Evolutionary conservation across 305 asterid species (phyloP), one percentile per base, ranked within the genome.

Genomic region (Fraxinus dipetala): DNA sequence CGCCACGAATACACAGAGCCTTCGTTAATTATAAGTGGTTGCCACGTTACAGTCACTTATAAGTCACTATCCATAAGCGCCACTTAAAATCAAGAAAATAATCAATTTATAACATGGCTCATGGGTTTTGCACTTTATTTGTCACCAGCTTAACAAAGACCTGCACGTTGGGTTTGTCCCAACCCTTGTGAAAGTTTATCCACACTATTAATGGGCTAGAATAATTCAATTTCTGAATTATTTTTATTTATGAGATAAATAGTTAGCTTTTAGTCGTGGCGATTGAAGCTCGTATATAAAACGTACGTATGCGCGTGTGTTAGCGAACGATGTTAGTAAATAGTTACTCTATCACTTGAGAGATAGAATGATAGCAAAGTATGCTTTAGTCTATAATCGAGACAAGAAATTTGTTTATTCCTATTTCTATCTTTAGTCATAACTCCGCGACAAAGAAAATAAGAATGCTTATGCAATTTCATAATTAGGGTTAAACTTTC

Each of bases 11-110:
- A 14, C n/a, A 10, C 9, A 20, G 48, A 67, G 78, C 77, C 67
- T 45, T 40, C 28, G 80, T 84, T 83, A 82, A 76, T 81, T 75
- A 26, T 67, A 70, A 79, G 82, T 83, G 83, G 79, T 83, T 87
- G 79, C 54, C 81, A 75, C 81, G 89, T 90, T 77, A 79, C 82
- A 74, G 83, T 90, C 91, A 85, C 82, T 30, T 61, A 83, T 81
- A 69, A 69, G 82, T 76, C 77, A 26, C 82, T 75, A 56, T 83
- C 85, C 77, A 48, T 16, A 32, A 76, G 56, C 79, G 30, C 80
- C 72, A 51, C 30, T 16, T 54, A 10, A 43, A 74, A 48, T 78
- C 67, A 63, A 63, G 78, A 86, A 80, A 83, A 72, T 51, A 78
- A 76, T 48, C 78, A 82, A 7, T 70, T 73, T 26, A 28, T 67